phyloP scores from a whole-genome alignment of 306 rosid genomes.

The Lotus japonicus region DNA sequence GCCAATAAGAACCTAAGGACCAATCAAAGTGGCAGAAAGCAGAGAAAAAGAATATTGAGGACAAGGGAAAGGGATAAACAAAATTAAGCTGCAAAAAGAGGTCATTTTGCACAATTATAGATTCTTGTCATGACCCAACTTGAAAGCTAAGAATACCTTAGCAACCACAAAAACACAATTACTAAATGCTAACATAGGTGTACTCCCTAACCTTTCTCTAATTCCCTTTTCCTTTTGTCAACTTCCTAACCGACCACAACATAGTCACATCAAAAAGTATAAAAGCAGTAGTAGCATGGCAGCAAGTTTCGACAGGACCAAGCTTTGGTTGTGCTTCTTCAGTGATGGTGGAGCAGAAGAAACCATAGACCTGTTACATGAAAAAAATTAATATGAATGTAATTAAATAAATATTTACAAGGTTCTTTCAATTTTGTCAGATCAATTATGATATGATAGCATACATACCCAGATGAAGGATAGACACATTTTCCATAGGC shows the following conservation, averaged over 20 bases:
- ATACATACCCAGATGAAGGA: slow-evolving; percentile 57
- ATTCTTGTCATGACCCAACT: slow-evolving; percentile 64
- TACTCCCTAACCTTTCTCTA: slow-evolving; percentile 19
- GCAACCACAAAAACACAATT: slow-evolving; percentile 25
- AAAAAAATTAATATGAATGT: neutral
- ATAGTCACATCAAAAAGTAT: slow-evolving; percentile 42
- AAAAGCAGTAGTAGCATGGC: slow-evolving; percentile 28
- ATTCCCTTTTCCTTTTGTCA: slow-evolving; percentile 11
- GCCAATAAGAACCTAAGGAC: neutral
- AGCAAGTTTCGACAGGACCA: slow-evolving; percentile 35
- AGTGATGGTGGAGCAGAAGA: slow-evolving; percentile 43
- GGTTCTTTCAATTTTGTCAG: neutral
- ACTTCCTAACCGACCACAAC: neutral
- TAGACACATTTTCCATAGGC: slow-evolving; percentile 77
- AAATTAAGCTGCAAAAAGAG: slow-evolving; percentile 16
- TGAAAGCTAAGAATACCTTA: slow-evolving; percentile 64
- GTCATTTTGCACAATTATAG: slow-evolving; percentile 32
- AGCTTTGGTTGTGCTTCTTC: slow-evolving; percentile 21
- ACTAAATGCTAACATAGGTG: slow-evolving; percentile 32
- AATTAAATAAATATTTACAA: neutral
- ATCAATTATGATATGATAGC: neutral
- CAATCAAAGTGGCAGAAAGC: neutral
- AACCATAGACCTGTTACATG: slow-evolving; percentile 38
- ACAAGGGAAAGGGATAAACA: slow-evolving; percentile 2
- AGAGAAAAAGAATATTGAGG: neutral